Evolutionary conservation across 495 filamentous ascomycete genomes (phyloP), one percentile per base, ranked within the genome.

Genomic region (Hamigera avellanea): DNA sequence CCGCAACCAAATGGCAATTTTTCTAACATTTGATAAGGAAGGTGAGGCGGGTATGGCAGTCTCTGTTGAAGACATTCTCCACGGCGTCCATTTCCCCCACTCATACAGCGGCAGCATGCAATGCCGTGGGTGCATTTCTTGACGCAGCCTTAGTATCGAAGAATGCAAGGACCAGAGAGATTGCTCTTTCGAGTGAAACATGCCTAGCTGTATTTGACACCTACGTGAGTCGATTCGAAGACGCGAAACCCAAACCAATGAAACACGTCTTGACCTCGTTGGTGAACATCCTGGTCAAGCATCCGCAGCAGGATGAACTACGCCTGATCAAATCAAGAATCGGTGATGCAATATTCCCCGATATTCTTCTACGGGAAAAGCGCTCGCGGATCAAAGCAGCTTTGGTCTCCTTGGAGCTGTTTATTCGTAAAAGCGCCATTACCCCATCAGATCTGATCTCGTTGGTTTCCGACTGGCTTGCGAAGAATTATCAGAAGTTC

Each of bases 221-320:
- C 33, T 89, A 77, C 44, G 61, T 93, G 41, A 68, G 76, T 38
- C 80, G 76, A 58, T 85, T 75, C 42, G 81, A 89, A 43, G 73
- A 76, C 44, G 72, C 80, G 25, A 80, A 80, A 40, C 70, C 79
- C 17, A 80, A 86, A 35, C 78, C 83, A 19, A 70, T 87, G 69
- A 77, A 78, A 49, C 79, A 85, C 43, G 64, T 88, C 0, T 54
- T 93, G 31, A 63, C 73, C 44, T 67, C 75, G 29, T 52, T 83
- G 35, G 64, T 63, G 23, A 54, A 61, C 14, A 64, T 76, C 6
- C 48, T 78, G 27, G 57, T 49, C 12, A 72, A 58, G 25, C 70
- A 73, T 36, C 67, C 71, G 7, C 52, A 53, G 34, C 45, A 48
- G 12, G 45, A 48, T 28, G 57, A 36, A 44, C 35, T 31, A 9